Percentiles rank a stretch among this genome's conserved stretches.
Evolutionary conservation across 1,139 yeast genomes (phyloP).

Genomic region (Debaryomycetaceae sp.): DNA sequence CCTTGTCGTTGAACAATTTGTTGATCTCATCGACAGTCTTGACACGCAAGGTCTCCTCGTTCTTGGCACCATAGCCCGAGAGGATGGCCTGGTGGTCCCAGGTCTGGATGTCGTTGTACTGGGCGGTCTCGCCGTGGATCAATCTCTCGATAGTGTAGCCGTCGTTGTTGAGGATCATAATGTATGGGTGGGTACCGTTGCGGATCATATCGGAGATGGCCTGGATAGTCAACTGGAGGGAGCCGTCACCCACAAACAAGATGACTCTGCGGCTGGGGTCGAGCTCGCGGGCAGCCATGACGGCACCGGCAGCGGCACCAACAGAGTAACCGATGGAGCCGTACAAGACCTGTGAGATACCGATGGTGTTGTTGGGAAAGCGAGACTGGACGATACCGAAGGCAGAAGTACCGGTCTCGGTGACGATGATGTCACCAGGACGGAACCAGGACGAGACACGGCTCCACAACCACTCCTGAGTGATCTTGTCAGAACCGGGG

Average conservation of each 20-base stretch:
- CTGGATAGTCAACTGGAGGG: constrained; percentile 33
- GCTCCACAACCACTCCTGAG: constrained; percentile 79
- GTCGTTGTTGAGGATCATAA: constrained; percentile 28
- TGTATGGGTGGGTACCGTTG: constrained; percentile 18
- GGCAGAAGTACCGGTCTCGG: constrained; percentile 87
- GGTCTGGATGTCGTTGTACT: constrained; percentile 27
- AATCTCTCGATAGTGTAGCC: constrained; percentile 32
- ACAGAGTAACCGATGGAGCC: constrained; percentile 86
- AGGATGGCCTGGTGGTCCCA: constrained; percentile 27
- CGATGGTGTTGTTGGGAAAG: constrained; percentile 63
- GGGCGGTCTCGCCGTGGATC: constrained; percentile 26
- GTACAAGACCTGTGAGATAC: constrained; percentile 85
- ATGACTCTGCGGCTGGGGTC: constrained; percentile 24
- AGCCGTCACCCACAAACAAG: constrained; percentile 31
- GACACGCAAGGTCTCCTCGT: constrained; percentile 16
- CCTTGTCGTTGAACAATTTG: constrained; percentile 14
- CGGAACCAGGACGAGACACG: constrained; percentile 62
- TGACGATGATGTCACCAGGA: constrained; percentile 70
- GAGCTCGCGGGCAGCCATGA: constrained; percentile 49
- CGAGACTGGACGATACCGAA: constrained; percentile 74
- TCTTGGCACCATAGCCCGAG: constrained; percentile 19
- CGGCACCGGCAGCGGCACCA: constrained; percentile 80
- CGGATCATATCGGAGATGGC: constrained; percentile 30
- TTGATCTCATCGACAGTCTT: constrained; percentile 17
- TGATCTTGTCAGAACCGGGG: constrained; percentile 23